These are phyloP conservation scores for Agarophyton chilense DNA, from an alignment of 23 red algal species.

Conservation along the genomic window DNA sequence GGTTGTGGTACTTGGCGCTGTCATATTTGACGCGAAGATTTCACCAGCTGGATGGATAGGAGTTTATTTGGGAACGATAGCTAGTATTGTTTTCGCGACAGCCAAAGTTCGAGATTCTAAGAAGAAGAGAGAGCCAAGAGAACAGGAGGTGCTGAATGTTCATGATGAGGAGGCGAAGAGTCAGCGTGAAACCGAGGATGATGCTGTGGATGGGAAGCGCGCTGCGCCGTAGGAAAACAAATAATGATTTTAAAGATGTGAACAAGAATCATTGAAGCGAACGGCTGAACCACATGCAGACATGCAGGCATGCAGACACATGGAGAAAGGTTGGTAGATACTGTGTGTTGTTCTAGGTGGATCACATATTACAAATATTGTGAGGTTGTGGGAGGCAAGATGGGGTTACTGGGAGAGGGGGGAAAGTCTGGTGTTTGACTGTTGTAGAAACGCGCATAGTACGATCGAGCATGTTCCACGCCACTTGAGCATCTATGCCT, in stretches of 20 bases:
- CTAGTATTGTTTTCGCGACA: constrained; percentile 73
- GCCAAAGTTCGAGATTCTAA: constrained; percentile 52
- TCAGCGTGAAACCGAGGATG: background rate
- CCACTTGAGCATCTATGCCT: too few species aligned
- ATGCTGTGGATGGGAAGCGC: background rate
- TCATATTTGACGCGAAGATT: constrained; percentile 80
- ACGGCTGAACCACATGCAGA: background rate
- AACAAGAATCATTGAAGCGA: background rate
- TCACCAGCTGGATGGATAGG: constrained; percentile 75
- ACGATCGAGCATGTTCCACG: too few species aligned
- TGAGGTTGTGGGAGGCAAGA: background rate
- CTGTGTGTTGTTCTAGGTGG: too few species aligned
- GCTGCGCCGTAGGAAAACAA: background rate
- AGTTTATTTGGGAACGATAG: constrained; percentile 68
- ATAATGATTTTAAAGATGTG: background rate
- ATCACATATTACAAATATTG: too few species aligned
- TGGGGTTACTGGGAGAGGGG: background rate
- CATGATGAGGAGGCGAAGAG: background rate
- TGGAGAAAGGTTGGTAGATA: too few species aligned
- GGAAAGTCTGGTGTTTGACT: too few species aligned
- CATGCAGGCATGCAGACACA: background rate
- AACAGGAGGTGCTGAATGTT: background rate
- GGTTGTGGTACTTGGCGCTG: constrained; percentile 82
- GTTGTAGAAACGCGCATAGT: too few species aligned
- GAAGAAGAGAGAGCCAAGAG: background rate